These are phyloP conservation scores for Achaetomiella virescens DNA, from an alignment of 495 filamentous ascomycete genomes.

Conservation along the genomic window DNA sequence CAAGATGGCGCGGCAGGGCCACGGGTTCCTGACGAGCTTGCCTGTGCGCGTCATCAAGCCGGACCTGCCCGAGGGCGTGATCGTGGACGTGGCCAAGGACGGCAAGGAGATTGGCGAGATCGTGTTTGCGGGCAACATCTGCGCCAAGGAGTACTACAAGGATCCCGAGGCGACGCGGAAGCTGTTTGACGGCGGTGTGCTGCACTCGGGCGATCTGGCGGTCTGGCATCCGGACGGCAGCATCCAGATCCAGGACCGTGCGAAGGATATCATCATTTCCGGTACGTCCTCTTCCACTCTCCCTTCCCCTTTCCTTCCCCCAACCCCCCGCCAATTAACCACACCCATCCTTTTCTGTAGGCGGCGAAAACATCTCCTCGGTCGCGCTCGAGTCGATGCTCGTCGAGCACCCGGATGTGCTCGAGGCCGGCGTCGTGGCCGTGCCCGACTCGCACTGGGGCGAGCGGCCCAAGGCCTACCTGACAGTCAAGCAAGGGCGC, in stretches of 20 bases:
- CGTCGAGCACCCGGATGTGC: slow-evolving; percentile 77
- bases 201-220: slow-evolving; percentile 87
- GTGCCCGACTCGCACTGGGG: slow-evolving; percentile 90
- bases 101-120: slow-evolving; percentile 93
- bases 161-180: slow-evolving; percentile 80
- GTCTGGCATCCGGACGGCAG: slow-evolving; percentile 87
- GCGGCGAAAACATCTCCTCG: slow-evolving; percentile 94
- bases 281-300: slow-evolving; percentile 45
- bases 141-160: slow-evolving; percentile 85
- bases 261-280: slow-evolving; percentile 97
- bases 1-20: slow-evolving; percentile 82
- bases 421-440: slow-evolving; percentile 89
- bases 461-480: slow-evolving; percentile 86
- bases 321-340: too few species aligned
- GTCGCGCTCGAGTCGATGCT: slow-evolving; percentile 90
- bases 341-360: slow-evolving; percentile 34
- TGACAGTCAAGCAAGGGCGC: slow-evolving; percentile 66
- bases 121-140: slow-evolving; percentile 86
- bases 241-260: slow-evolving; percentile 85
- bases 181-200: slow-evolving; percentile 78
- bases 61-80: slow-evolving; percentile 54
- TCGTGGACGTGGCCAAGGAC: slow-evolving; percentile 71
- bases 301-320: neutral
- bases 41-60: slow-evolving; percentile 78
- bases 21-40: slow-evolving; percentile 82